Percentiles rank a stretch among this genome's conserved stretches.
Conservation (phyloP, 2,329 filamentous ascomycete genomes). For the Hansfordia pulvinata region DNA sequence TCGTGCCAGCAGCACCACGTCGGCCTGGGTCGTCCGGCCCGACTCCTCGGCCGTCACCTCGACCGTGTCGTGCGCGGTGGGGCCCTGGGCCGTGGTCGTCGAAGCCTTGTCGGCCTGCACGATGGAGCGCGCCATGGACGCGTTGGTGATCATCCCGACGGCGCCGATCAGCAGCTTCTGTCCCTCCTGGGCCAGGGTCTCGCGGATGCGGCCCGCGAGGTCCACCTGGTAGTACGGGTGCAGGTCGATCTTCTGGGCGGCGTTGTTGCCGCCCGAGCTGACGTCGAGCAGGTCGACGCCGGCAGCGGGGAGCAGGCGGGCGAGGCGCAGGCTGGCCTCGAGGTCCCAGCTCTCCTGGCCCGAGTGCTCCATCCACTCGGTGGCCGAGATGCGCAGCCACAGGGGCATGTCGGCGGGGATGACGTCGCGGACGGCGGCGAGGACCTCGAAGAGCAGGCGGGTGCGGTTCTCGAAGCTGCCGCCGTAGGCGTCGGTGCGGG, state of each 20-base stretch:
- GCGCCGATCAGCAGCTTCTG: slow-evolving; percentile 50
- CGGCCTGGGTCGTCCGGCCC: slow-evolving; percentile 32
- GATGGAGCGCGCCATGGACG: slow-evolving; percentile 48
- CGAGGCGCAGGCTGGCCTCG: slow-evolving; percentile 54
- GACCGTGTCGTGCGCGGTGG: slow-evolving; percentile 21
- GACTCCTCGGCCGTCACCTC: slow-evolving; percentile 25
- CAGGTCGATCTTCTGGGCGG: slow-evolving; percentile 42
- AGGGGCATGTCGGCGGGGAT: slow-evolving; percentile 42
- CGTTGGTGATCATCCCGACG: slow-evolving; percentile 61
- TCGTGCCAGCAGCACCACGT: slow-evolving; percentile 61
- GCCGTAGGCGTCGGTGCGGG: slow-evolving; percentile 40
- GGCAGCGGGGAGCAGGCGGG: slow-evolving; percentile 52
- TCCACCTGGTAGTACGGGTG: slow-evolving; percentile 61
- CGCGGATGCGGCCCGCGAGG: slow-evolving; percentile 58
- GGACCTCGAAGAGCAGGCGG: slow-evolving; percentile 43
- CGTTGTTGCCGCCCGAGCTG: slow-evolving; percentile 60
- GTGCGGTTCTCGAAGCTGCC: slow-evolving; percentile 52
- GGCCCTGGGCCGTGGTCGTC: no score
- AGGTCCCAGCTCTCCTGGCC: slow-evolving; percentile 47
- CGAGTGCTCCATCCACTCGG: slow-evolving; percentile 45
- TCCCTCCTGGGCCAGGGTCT: slow-evolving; percentile 38
- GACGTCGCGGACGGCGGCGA: slow-evolving; percentile 32
- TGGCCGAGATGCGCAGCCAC: slow-evolving; percentile 45
- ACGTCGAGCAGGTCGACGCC: slow-evolving; percentile 80
- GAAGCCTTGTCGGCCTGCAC: slow-evolving; percentile 33